These are phyloP conservation scores for Corymbia maculata DNA, from an alignment of 345 rosid genomes.

Conservation along the genomic window DNA sequence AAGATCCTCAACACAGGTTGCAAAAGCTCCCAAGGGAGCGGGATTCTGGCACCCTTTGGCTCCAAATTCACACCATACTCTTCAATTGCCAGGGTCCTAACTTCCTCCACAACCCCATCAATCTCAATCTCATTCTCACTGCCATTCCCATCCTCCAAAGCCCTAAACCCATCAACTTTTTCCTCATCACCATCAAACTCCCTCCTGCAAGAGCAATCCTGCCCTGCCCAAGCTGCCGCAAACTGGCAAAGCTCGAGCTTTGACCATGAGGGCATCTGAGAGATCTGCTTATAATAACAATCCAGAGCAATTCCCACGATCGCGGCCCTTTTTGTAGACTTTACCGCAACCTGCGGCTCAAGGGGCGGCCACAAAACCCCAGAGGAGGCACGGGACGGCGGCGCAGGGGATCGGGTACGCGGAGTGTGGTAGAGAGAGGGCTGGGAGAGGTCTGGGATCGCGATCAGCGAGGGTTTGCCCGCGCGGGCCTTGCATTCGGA, in stretches of 20 bases:
- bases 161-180: neutral
- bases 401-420: slow-evolving; percentile 18
- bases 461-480: slow-evolving; percentile 65
- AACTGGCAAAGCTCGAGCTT: slow-evolving; percentile 69
- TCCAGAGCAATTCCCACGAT: slow-evolving; percentile 36
- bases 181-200: slow-evolving; percentile 26
- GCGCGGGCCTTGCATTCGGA: slow-evolving; percentile 72
- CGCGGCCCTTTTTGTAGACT: slow-evolving; percentile 18
- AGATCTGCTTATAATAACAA: slow-evolving; percentile 70
- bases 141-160: slow-evolving; percentile 8
- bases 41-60: slow-evolving; percentile 53
- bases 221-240: slow-evolving; percentile 79
- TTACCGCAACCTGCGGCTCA: slow-evolving; percentile 7
- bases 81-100: slow-evolving; percentile 22
- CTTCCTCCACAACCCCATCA: slow-evolving; percentile 22
- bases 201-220: slow-evolving; percentile 56
- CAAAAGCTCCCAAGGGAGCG: slow-evolving; percentile 89
- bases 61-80: slow-evolving; percentile 18
- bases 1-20: slow-evolving; percentile 70
- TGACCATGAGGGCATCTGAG: slow-evolving; percentile 85
- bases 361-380: slow-evolving; percentile 7
- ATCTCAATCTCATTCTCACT: slow-evolving; percentile 15
- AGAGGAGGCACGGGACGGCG: slow-evolving; percentile 27
- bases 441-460: slow-evolving; percentile 78
- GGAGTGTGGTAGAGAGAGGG: slow-evolving; percentile 90